Evolutionary conservation across 1,284 basidiomycete genomes (phyloP).

Genomic region (Apiotrichum akiyoshidainum): DNA sequence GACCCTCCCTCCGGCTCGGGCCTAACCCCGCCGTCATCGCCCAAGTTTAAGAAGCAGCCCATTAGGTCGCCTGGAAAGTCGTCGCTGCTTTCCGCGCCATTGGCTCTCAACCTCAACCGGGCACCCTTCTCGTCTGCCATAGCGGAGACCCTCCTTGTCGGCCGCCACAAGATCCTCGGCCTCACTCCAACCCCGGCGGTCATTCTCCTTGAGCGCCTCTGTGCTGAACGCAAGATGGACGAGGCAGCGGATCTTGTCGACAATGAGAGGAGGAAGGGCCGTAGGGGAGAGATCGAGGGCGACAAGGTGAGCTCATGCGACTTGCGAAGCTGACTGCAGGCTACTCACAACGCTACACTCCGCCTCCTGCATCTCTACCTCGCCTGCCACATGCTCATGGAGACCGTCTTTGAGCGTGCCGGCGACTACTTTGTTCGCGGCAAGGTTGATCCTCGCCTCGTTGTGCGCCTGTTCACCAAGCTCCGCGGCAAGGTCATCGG

Average conservation of each 20-base stretch:
- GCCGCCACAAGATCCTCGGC: constrained; percentile 45
- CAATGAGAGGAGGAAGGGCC: constrained; percentile 40
- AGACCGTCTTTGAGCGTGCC: constrained; percentile 50
- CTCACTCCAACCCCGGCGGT: constrained; percentile 47
- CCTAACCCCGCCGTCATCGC: constrained; percentile 43
- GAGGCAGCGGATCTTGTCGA: constrained; percentile 49
- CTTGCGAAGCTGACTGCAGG: constrained; percentile 23
- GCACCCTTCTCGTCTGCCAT: constrained; percentile 38
- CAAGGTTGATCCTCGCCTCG: constrained; percentile 48
- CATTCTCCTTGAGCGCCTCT: constrained; percentile 43
- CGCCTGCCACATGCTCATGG: constrained; percentile 45
- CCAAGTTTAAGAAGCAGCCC: constrained; percentile 24
- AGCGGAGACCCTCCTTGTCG: constrained; percentile 49
- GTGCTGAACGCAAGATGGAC: constrained; percentile 42
- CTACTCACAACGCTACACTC: constrained; percentile 43
- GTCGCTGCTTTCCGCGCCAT: constrained; percentile 17
- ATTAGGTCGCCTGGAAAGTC: constrained; percentile 22
- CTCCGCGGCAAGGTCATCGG: constrained; percentile 45
- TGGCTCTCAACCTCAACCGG: neutral
- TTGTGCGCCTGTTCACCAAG: constrained; percentile 50
- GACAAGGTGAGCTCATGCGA: constrained; percentile 34
- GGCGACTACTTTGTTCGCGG: constrained; percentile 46
- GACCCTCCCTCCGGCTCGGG: constrained; percentile 45
- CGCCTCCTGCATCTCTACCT: constrained; percentile 49
- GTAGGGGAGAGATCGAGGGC: constrained; percentile 42